Percentiles rank a stretch among this genome's conserved stretches.
phyloP scores from a whole-genome alignment of 345 rosid genomes.

The Eucalyptus pumila region DNA sequence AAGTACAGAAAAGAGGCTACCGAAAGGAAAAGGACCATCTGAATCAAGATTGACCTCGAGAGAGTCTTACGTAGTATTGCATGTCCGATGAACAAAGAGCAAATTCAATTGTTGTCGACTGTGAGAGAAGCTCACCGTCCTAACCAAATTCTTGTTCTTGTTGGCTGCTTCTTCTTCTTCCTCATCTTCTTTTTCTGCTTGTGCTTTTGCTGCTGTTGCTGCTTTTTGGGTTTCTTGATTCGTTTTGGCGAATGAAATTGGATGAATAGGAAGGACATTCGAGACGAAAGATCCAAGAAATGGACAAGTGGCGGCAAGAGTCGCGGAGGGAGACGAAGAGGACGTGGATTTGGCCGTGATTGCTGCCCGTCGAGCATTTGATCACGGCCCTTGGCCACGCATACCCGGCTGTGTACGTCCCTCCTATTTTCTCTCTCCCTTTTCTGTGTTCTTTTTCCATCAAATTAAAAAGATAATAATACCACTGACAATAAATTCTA shows the following conservation, averaged over 20 bases:
- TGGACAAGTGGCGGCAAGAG: slow-evolving; percentile 20
- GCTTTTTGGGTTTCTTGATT: not conserved
- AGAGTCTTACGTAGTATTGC: not conserved
- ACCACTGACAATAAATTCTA: not conserved
- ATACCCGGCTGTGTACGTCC: slow-evolving; percentile 41
- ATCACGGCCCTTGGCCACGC: slow-evolving; percentile 66
- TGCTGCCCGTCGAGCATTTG: slow-evolving; percentile 60
- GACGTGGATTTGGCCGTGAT: slow-evolving; percentile 53
- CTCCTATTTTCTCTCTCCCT: not conserved
- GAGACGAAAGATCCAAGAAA: slow-evolving; percentile 54
- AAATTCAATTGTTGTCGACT: not conserved
- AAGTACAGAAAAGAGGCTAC: not conserved
- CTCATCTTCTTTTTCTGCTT: too few species aligned
- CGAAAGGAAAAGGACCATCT: not conserved
- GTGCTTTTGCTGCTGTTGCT: not conserved
- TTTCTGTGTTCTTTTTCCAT: not conserved
- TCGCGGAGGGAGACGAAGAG: slow-evolving; percentile 48
- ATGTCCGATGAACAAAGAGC: not conserved
- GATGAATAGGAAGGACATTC: slow-evolving; percentile 24
- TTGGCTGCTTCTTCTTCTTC: not conserved
- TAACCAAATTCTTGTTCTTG: not conserved
- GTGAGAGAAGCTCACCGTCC: not conserved
- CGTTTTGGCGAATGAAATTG: not conserved
- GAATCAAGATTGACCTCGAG: not conserved
- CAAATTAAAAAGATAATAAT: not conserved